Evolutionary conservation across 371 early-diverging fungal species (phyloP), one percentile per base, ranked within the genome.

Genomic region (Chytridiales sp.): DNA sequence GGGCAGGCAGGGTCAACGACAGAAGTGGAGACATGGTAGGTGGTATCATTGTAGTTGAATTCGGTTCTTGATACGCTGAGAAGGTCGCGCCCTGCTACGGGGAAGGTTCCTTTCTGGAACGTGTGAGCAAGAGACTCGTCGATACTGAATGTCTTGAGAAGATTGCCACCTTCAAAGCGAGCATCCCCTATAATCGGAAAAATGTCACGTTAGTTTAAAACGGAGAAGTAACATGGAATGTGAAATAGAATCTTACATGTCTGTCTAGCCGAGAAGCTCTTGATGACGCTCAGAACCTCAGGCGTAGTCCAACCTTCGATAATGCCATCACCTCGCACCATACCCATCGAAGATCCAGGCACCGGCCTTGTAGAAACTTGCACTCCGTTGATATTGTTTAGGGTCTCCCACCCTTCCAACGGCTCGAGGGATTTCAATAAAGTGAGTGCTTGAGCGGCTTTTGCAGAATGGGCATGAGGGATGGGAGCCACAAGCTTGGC

Each of bases 71-170:
- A 31, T 6, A 34, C 39, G 19, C 62, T 56, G 21, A 67, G 59
- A 47, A 73, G 47, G 29, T 73, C 73, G 21, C 73, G 66, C n/a
- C 66, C 64, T 11, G 58, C 36, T 4, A 68, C 69, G 22, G 69
- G 69, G 56, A 67, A 69, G 8, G 62, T 63, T 9, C 69, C 68
- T 47, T 69, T 68, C 54, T 68, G 73, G 31, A 54, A 43, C 19
- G 38, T 44, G 35, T 68, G 57, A 11, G 58, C 36, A 6, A 72
- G 35, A 4, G 62, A 13, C 40, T 72, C 67, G 50, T 56, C 44
- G 29, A 41, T 39, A 35, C 36, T 54, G 43, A 51, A 55, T 19
- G 42, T 29, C 17, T 43, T 62, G 26, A 73, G 59, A 29, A 62
- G 56, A 6, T 52, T 21, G 1, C 64, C 64, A 35, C 57, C 53